Base-by-base conservation (phyloP, 2,329 filamentous ascomycete species). In the Colletotrichum sp. region DNA sequence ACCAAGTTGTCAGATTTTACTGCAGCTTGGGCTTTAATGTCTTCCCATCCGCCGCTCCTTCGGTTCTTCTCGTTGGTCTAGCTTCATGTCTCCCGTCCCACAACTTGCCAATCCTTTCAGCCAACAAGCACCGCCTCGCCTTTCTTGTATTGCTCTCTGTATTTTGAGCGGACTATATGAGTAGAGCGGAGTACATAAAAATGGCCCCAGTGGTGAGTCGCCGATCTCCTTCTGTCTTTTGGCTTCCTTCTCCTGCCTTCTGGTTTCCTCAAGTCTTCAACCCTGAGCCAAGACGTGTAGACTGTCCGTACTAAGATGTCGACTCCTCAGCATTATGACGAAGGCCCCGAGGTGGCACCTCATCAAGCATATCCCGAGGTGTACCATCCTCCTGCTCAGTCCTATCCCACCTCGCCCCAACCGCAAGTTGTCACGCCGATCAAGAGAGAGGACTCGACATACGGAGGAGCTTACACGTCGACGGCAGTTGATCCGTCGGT, bases 331-430 rank as follows among this genome's bases (percentile, higher is more conserved):
- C 48, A 76, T 52, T 75, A 75, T 34, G 75, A 76, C 30, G 71
- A 76, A 75, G 75, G 75, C 71, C 75, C 75, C 24, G 75, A 76
- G 55, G 18, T 76, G 48, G 75, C 71, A 24, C 75, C 71, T 67
- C 60, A 76, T 28, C 66, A 67, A 13, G 70, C 71, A 16, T 70
- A 60, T 24, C 75, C 71, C 28, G 75, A 76, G 67, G 75, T 76
- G 24, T 76, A 76, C 39, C 66, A 75, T n/a, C 65, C 69, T 22
- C 68, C 68, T n/a, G 28, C 59, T 36, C 69, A 26, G 60, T 71
- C 75, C 8, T 28, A 75, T 32, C 36, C 71, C 22, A 44, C 44
- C 4, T 71, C 75, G 30, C 75, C 75, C 5, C 74, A 70, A 16
- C 71, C 70, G 18, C 26, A 24, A 36, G 59, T 72, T 52, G 44